These are phyloP conservation scores for Vitis riparia DNA, from an alignment of 164 flowering plant species.

Conservation along the genomic window DNA sequence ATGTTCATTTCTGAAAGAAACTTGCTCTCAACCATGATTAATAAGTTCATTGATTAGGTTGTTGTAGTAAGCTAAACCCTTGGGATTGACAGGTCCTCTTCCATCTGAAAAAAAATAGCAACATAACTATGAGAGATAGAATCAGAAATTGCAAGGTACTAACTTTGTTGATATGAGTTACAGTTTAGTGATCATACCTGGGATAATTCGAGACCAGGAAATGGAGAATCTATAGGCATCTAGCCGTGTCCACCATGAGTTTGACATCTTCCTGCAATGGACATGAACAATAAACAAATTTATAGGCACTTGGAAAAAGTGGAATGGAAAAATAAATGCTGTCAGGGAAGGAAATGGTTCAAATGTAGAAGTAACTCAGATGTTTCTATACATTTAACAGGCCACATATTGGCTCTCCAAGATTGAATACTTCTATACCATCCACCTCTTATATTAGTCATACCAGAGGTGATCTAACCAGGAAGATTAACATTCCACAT, in stretches of 20 bases:
- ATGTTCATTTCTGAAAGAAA: background rate
- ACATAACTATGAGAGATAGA: background rate
- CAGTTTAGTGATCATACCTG: constrained; percentile 30
- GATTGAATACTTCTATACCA: too few species aligned
- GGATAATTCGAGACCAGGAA: constrained; percentile 65
- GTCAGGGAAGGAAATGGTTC: too few species aligned
- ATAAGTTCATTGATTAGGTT: constrained; percentile 63
- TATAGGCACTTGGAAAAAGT: too few species aligned
- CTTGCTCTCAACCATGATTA: constrained; percentile 31
- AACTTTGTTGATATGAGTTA: background rate
- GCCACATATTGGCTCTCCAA: too few species aligned
- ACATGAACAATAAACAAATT: too few species aligned
- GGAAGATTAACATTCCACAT: too few species aligned
- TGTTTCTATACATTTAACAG: too few species aligned
- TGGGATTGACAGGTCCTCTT: constrained; percentile 66
- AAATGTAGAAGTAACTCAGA: too few species aligned
- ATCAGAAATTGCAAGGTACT: background rate
- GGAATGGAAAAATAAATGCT: too few species aligned
- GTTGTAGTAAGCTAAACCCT: constrained; percentile 72
- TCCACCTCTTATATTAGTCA: too few species aligned
- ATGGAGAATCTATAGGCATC: constrained; percentile 65
- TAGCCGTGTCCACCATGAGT: constrained; percentile 50
- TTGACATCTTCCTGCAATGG: constrained; percentile 54
- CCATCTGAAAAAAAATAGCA: constrained; percentile 44
- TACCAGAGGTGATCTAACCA: too few species aligned